Base-by-base conservation (phyloP, 1,284 basidiomycete genomes). In the Tilletia horrida region DNA sequence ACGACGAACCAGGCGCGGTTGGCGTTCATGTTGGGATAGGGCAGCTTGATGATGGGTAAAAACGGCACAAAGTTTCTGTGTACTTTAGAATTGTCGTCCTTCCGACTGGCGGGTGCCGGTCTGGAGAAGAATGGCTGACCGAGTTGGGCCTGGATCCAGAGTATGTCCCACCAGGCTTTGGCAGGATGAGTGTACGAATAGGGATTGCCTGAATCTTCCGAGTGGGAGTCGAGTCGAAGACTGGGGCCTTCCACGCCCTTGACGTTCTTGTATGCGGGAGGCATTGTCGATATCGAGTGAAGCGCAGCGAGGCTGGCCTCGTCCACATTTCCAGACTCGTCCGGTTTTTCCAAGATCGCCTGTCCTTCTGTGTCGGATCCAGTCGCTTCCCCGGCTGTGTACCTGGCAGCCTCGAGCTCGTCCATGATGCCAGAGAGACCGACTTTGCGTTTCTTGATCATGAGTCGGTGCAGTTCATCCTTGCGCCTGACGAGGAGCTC, bases 1-100 rank as follows among this genome's bases (percentile, higher is more conserved):
- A 59, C 55, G 31, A 59, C 27, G 55, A 59, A 59, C 55, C 55
- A 59, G 13, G 55, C 55, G 13, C 55, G 27, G 2, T 25, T 35
- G 25, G 9, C 25, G 29, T 21, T 31, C 3, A 31, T 18, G 55
- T 59, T 18, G 9, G 55, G 55, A 29, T 14, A 59, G 25, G 55
- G 55, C 16, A 59, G 29, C 29, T 59, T 59, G 55, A 29, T 59
- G 29, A 59, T 35, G 21, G 55, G 55, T 27, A 59, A 21, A 14
- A 59, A 59, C 27, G 55, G 55, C 9, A 59, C 50, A 27, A 52
- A 52, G 50, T 27, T 48, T 6, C 16, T 48, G 45, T n/a, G 18
- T 16, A 48, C 18, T 16, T 18, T n/a, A 6, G 45, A 23, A 16
- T 16, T 18, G 45, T 55, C 25, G n/a, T 21, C 50, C 25, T 21